A percentile compares a stretch with the other conserved stretches of the same genome.
phyloP scores from a whole-genome alignment of 805 yeast species.

The Nakazawaea pomicola region DNA sequence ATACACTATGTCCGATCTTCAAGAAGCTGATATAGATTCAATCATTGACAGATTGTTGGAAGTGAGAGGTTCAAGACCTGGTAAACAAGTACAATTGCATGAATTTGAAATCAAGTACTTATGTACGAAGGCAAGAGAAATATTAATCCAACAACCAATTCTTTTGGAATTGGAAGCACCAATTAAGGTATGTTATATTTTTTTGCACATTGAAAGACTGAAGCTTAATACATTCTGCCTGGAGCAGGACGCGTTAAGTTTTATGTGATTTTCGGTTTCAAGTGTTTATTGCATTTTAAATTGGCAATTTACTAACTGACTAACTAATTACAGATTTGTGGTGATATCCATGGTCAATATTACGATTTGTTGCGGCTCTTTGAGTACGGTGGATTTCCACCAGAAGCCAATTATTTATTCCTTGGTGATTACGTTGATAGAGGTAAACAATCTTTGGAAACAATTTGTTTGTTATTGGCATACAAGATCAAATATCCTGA shows the following conservation, averaged over 20 bases:
- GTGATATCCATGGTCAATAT: slow-evolving; percentile 98
- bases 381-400: slow-evolving; percentile 99
- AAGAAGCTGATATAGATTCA: slow-evolving; percentile 93
- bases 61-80: slow-evolving; percentile 98
- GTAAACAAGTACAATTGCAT: slow-evolving; percentile 89
- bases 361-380: slow-evolving; percentile 91
- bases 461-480: slow-evolving; percentile 89
- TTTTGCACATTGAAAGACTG: not conserved
- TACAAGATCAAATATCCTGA: slow-evolving; percentile 98
- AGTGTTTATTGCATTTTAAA: too few species aligned
- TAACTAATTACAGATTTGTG: slow-evolving; percentile 56
- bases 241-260: too few species aligned
- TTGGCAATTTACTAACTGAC: too few species aligned
- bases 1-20: slow-evolving; percentile 18
- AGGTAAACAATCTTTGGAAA: slow-evolving; percentile 96
- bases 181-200: slow-evolving; percentile 61
- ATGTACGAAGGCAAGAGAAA: slow-evolving; percentile 97
- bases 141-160: slow-evolving; percentile 96
- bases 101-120: slow-evolving; percentile 93
- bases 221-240: too few species aligned
- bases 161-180: slow-evolving; percentile 95
- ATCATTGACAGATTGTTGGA: slow-evolving; percentile 94
- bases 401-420: slow-evolving; percentile 94
- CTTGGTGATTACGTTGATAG: slow-evolving; percentile 98
- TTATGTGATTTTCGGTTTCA: too few species aligned